Conservation (phyloP, 352 stramenopile genomes). For the Phytopythium chamaehyphon region DNA sequence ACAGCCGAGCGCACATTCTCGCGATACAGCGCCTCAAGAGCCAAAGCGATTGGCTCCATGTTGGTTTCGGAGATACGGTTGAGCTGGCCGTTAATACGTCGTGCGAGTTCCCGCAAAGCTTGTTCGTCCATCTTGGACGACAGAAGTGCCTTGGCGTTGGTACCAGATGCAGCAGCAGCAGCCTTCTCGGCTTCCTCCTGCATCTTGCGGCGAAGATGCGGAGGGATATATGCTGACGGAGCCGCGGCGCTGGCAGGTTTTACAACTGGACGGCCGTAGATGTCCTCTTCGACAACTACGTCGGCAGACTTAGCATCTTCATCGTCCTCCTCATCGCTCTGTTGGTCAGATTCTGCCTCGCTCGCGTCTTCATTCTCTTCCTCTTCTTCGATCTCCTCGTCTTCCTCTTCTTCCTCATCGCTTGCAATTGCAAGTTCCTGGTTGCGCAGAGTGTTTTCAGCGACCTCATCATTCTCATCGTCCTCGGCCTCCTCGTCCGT, state of each 20-base stretch:
- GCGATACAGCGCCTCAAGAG: conserved; percentile 81
- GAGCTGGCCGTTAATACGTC: conserved; percentile 85
- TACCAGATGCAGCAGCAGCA: conserved; percentile 21
- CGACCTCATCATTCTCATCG: conserved; percentile 41
- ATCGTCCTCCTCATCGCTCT: conserved; percentile 17
- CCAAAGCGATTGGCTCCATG: conserved; percentile 83
- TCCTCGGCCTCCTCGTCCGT: conserved; percentile 47
- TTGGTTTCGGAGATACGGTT: conserved; percentile 91
- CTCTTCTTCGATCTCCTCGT: conserved; percentile 18
- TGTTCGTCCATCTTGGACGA: conserved; percentile 72
- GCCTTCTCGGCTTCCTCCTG: conserved; percentile 34
- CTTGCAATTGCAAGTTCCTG: conserved; percentile 22
- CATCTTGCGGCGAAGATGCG: conserved; percentile 76
- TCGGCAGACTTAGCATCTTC: conserved; percentile 17
- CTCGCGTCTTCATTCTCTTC: conserved; percentile 13
- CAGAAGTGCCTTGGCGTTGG: conserved; percentile 11
- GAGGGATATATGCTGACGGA: conserved; percentile 78
- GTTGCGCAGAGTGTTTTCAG: conserved; percentile 52
- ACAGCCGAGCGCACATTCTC: conserved; percentile 64
- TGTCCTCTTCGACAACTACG: conserved; percentile 62
- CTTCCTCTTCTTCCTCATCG: conserved; percentile 16
- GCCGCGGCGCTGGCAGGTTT: conserved; percentile 34
- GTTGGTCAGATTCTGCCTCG: conserved; percentile 7
- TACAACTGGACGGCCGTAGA: conserved; percentile 76
- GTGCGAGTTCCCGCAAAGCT: conserved; percentile 58